Percentiles rank a stretch among this genome's conserved stretches.
These are phyloP conservation scores for Saturnispora kantuleensis DNA, from an alignment of 805 yeast species.

Conservation along the genomic window DNA sequence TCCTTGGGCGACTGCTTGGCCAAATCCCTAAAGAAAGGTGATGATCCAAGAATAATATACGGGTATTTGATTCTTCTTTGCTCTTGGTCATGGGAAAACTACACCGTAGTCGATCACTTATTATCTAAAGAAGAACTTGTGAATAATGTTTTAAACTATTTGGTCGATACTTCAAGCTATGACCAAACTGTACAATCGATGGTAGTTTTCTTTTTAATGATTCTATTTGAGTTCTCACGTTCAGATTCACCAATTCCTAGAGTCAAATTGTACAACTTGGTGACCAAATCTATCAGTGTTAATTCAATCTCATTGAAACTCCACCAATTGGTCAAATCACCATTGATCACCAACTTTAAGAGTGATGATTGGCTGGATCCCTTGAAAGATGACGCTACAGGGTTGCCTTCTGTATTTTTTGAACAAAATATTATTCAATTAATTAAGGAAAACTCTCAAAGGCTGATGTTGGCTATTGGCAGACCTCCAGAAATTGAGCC, in stretches of 20 bases:
- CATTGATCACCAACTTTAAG: conserved; percentile 47
- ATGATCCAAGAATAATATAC: conserved; percentile 67
- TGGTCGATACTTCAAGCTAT: conserved; percentile 36
- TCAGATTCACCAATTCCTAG: conserved; percentile 55
- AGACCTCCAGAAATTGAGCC: conserved; percentile 74
- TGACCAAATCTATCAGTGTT: conserved; percentile 66
- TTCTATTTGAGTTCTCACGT: conserved; percentile 67
- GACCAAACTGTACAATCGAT: conserved; percentile 52
- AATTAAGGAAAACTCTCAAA: conserved; percentile 54
- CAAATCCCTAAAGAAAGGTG: conserved; percentile 41
- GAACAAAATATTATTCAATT: conserved; percentile 52
- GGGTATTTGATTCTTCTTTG: conserved; percentile 70
- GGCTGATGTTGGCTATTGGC: conserved; percentile 62
- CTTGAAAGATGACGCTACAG: conserved; percentile 58
- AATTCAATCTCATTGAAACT: conserved; percentile 70
- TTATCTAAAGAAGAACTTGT: conserved; percentile 56
- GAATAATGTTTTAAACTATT: conserved; percentile 57
- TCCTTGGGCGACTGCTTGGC: conserved; percentile 69
- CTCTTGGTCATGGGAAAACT: conserved; percentile 71
- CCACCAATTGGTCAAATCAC: conserved; percentile 57
- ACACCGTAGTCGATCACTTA: conserved; percentile 65
- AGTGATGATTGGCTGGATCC: conserved; percentile 40
- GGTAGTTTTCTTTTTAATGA: conserved; percentile 61
- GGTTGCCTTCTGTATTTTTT: conserved; percentile 78
- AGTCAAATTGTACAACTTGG: conserved; percentile 45